phyloP scores from a whole-genome alignment of 768 basidiomycete genomes.

The Imleria badia region DNA sequence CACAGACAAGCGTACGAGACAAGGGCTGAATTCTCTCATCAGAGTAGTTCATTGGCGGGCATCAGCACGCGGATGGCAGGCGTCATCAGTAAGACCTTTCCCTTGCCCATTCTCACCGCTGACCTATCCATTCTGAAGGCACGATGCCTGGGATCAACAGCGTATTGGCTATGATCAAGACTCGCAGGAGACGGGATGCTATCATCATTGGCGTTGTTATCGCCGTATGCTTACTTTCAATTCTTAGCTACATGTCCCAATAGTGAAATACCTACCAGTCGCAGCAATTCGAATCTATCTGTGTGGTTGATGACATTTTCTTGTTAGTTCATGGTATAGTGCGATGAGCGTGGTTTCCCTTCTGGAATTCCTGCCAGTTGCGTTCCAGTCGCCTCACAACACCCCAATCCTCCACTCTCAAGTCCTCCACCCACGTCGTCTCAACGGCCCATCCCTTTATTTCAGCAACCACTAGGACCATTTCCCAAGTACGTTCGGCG shows the following conservation, averaged over 20 bases:
- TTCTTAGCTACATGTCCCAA: conserved; percentile 49
- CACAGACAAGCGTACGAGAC: conserved; percentile 95
- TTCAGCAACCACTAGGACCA: conserved; percentile 67
- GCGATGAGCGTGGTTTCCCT: conserved; percentile 41
- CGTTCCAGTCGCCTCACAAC: conserved; percentile 61
- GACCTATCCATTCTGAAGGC: conserved; percentile 40
- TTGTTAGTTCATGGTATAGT: neutral
- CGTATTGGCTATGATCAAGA: conserved; percentile 88
- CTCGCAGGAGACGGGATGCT: conserved; percentile 84
- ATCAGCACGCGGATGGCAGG: conserved; percentile 85
- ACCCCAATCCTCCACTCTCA: conserved; percentile 49
- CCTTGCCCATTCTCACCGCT: neutral
- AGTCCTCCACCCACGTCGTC: conserved; percentile 46
- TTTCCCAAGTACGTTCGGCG: conserved; percentile 70
- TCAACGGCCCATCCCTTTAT: conserved; percentile 81
- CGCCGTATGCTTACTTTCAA: conserved; percentile 71
- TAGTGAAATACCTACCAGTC: conserved; percentile 15
- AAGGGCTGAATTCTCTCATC: conserved; percentile 85
- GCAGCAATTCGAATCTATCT: conserved; percentile 1
- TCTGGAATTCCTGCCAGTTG: conserved; percentile 69
- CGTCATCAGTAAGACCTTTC: conserved; percentile 64
- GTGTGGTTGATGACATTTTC: neutral
- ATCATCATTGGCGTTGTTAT: conserved; percentile 88
- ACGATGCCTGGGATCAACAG: conserved; percentile 95
- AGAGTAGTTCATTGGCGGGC: conserved; percentile 68